These are phyloP conservation scores for Truncatella angustata DNA, from an alignment of 2,329 filamentous ascomycete species.

Conservation along the genomic window DNA sequence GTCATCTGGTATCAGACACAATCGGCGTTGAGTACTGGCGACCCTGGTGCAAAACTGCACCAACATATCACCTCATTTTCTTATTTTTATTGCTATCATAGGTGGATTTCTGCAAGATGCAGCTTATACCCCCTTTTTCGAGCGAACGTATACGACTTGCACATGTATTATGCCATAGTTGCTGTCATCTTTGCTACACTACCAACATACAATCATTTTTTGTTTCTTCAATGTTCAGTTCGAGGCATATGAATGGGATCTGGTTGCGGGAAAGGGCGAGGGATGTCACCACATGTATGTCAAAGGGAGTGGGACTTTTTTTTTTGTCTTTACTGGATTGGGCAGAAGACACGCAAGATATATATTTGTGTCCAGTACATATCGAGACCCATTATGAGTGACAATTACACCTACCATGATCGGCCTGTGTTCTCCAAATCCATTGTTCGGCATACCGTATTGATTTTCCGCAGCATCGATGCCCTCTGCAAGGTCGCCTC, in stretches of 20 bases:
- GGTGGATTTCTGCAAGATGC: background rate
- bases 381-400: too few species aligned
- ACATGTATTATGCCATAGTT: background rate
- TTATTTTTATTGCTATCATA: background rate
- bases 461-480: too few species aligned
- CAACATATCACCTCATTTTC: too few species aligned
- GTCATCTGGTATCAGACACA: background rate
- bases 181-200: background rate
- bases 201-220: background rate
- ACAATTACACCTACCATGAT: too few species aligned
- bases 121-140: background rate
- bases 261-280: background rate
- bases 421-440: too few species aligned
- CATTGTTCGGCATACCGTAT: too few species aligned
- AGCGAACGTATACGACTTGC: background rate
- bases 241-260: background rate
- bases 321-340: too few species aligned
- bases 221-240: background rate
- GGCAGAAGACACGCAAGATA: too few species aligned
- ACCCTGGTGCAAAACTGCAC: background rate
- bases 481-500: too few species aligned
- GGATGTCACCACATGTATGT: background rate
- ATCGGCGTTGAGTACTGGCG: background rate
- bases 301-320: too few species aligned
- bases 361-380: too few species aligned